phyloP scores from a whole-genome alignment of 1,139 yeast genomes.

The Kodamaea alishanica region DNA sequence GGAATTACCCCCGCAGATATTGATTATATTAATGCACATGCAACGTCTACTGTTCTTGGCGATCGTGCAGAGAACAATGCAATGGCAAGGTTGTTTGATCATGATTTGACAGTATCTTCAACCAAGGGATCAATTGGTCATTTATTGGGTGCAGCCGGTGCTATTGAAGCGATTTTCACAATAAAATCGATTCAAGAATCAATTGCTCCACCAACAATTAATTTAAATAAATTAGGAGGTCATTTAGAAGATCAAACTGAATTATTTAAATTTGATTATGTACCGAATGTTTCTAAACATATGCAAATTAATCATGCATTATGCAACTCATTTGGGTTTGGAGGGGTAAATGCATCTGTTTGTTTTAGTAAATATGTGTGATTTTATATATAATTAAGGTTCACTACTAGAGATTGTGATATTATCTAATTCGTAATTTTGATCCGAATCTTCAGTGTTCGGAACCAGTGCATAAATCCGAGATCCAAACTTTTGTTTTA shows the following conservation, averaged over 20 bases:
- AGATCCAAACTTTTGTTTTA: conserved; percentile 1
- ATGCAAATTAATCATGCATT: conserved; percentile 55
- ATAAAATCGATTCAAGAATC: conserved; percentile 58
- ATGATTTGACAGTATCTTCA: conserved; percentile 56
- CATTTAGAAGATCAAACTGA: conserved; percentile 36
- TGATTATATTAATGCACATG: conserved; percentile 91
- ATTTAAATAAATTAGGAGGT: conserved; percentile 54
- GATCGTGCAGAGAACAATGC: conserved; percentile 87
- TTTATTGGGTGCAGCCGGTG: conserved; percentile 92
- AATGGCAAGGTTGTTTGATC: conserved; percentile 48
- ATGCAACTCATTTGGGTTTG: conserved; percentile 94
- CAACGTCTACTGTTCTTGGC: conserved; percentile 88
- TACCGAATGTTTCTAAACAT: conserved; percentile 44
- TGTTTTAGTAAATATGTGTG: conserved; percentile 37
- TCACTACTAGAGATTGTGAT: too few species aligned
- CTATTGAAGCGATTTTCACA: conserved; percentile 85
- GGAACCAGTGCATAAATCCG: too few species aligned
- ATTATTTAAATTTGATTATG: conserved; percentile 56
- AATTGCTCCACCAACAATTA: conserved; percentile 75
- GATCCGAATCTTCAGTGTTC: too few species aligned
- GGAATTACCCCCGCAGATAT: conserved; percentile 41
- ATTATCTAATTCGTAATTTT: too few species aligned
- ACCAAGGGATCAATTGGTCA: conserved; percentile 95
- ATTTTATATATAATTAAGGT: too few species aligned
- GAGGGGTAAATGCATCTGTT: conserved; percentile 87